Evolutionary conservation across 805 yeast species (phyloP), one percentile per base, ranked within the genome.

Genomic region (Candida manassasensis): DNA sequence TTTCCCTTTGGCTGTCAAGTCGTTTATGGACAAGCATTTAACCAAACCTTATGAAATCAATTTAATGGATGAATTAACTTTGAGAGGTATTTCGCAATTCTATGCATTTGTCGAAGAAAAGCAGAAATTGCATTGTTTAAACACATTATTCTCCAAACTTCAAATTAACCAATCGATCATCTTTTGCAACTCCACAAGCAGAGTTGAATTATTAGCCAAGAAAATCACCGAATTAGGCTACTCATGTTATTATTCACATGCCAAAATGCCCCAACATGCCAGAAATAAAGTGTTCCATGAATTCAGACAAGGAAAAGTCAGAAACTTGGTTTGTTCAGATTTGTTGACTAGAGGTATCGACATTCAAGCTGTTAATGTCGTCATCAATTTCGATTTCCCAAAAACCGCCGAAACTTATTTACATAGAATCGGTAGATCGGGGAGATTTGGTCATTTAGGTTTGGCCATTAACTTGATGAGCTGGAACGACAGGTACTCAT

Each of bases 221-320:
- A 93, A 93, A 57, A 90, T 93, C 54, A 90, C 97, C 17, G 97
- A 93, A 56, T 72, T 93, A 43, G 97, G 96, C 36, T 93, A 83
- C 60, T 90, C 97, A 3, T 93, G 97, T 70, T 93, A 83, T 63
- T 93, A 87, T 60, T 86, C 96, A 15, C 98, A 93, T 59, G 97
- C 98, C 8, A 84, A 80, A 61, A 93, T 93, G 98, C 90, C 95
- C 26, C 97, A 93, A 68, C 82, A 81, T 44, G 95, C 94, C 35
- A 84, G 98, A 75, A 93, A 93, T 68, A 86, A 88, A 58, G 98
- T 93, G 5, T 93, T 93, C 78, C 98, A 93, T 59, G 97, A 93
- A 63, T 93, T 93, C 63, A 84, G 98, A 73, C 95, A 87, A 59
- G 98, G 98, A 33, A 88, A 86, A 60, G 96, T 93, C 55, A 83